Base-by-base conservation (phyloP, 257 asterid species). In the Ilex asprella region DNA sequence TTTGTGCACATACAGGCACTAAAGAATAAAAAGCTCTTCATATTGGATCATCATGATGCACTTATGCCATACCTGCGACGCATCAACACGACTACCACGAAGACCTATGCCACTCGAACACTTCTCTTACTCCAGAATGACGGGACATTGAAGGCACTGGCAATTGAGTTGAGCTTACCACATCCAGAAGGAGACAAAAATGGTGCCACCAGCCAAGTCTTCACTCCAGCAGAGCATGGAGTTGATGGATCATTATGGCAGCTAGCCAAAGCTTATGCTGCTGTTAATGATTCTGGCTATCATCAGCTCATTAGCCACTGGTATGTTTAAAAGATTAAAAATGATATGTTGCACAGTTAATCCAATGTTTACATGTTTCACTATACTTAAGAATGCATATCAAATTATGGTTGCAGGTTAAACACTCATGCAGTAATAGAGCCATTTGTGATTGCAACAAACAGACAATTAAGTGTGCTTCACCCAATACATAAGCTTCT, bases 201-300 rank as follows among this genome's bases (percentile, higher is more conserved):
- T 16, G 56, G 29, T 21, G 83, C 69, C 65, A 73, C 62, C 39
- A 64, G 59, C 66, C 57, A 78, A 65, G 80, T 81, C 10, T 75
- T 81, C 67, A 55, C 56, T 55, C 84, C 87, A 31, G 76, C 78
- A 62, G 58, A 29, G 2, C 46, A 69, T 3, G 87, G 84, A 59
- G 61, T 76, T 58, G 76, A 81, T 47, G 87, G 80, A 10, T 78
- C 87, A 12, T 67, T 78, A 47, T 81, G 87, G 87, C 87, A 70
- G 49, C 74, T 81, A 49, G 87, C 87, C 60, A 81, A 81, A 75
- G 73, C 82, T 76, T 84, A 81, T 58, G 87, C 78, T 21, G 78
- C 75, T 67, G 87, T 69, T 12, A 72, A 66, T 31, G 87, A 81
- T 63, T 70, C 84, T 2, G 75, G 74, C 66, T 66, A 72, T 69